phyloP scores from a whole-genome alignment of 139 green algal genomes.

The Volvox africanus region DNA sequence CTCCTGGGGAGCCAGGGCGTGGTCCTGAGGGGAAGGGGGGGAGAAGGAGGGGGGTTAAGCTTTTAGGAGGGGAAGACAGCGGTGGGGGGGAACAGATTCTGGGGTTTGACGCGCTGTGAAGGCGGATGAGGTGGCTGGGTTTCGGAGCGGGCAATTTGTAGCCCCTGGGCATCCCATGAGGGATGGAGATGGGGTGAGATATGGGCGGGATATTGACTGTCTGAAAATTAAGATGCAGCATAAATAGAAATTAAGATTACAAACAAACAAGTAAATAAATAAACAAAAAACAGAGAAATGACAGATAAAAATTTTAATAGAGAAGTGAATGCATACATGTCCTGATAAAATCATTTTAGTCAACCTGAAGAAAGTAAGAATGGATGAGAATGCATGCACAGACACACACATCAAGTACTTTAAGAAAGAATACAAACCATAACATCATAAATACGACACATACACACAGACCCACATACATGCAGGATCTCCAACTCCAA shows the following conservation, averaged over 20 bases:
- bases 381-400: background rate
- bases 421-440: too few relatives aligned
- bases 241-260: background rate
- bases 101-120: background rate
- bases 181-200: background rate
- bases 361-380: too few relatives aligned
- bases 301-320: too few relatives aligned
- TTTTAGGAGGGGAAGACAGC: constrained; percentile 64
- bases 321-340: too few relatives aligned
- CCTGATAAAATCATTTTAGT: background rate
- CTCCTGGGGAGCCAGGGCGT: constrained; percentile 65
- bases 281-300: background rate
- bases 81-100: background rate
- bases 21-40: constrained; percentile 45
- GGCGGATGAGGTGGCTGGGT: too few relatives aligned
- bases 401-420: too few relatives aligned
- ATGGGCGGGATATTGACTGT: background rate
- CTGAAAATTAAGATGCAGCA: background rate
- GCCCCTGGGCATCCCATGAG: background rate
- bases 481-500: too few relatives aligned
- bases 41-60: background rate
- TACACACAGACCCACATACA: too few relatives aligned
- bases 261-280: background rate
- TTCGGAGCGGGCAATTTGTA: background rate
- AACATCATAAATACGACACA: too few relatives aligned